Evolutionary conservation across 2,329 filamentous ascomycete genomes (phyloP).

Genomic region (Venturia nashicola): DNA sequence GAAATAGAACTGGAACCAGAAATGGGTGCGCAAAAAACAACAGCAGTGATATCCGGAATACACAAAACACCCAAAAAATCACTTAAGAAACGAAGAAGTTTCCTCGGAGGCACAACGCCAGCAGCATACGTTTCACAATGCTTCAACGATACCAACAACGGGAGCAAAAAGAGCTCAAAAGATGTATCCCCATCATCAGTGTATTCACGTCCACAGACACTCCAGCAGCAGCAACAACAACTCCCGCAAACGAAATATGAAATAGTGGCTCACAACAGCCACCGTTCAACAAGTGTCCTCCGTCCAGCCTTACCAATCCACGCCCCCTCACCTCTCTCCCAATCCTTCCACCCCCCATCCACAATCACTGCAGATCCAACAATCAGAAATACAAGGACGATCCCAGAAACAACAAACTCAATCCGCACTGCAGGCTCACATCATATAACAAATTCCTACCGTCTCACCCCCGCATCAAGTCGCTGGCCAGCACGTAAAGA

Average conservation of each 20-base stretch:
- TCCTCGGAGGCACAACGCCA: neutral
- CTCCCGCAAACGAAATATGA: neutral
- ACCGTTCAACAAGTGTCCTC: neutral
- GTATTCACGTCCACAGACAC: neutral
- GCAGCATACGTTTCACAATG: neutral
- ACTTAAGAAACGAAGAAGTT: neutral
- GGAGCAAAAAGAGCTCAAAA: neutral
- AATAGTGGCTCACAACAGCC: neutral
- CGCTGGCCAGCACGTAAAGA: neutral
- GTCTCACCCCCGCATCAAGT: neutral
- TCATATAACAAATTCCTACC: neutral
- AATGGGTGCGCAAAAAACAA: neutral
- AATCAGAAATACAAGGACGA: neutral
- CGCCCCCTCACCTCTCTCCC: neutral
- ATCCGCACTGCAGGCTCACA: neutral
- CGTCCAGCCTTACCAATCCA: neutral
- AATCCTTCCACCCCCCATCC: neutral
- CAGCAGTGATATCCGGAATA: no score
- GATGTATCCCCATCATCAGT: neutral
- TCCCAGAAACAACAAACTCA: neutral
- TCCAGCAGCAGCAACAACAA: neutral
- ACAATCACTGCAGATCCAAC: neutral
- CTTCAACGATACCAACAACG: neutral
- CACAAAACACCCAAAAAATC: neutral
- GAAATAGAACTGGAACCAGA: conserved; percentile 8